Evolutionary conservation across 768 basidiomycete genomes (phyloP), one percentile per base, ranked within the genome.

Genomic region (Trametes cubensis): DNA sequence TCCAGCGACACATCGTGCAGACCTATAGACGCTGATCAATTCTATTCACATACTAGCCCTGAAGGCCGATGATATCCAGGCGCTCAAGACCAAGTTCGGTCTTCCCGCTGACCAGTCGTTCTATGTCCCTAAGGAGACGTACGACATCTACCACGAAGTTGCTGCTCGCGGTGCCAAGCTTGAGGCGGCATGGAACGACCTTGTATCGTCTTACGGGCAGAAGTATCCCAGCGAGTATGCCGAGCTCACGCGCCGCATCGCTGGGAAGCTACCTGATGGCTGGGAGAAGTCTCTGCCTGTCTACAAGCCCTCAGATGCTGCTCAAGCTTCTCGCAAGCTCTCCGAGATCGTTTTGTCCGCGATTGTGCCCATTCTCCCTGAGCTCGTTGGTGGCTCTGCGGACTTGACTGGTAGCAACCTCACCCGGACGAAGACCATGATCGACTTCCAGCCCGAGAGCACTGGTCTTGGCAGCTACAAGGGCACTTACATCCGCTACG

Each of bases 351-450:
- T 88, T 59, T 81, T 97, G 70, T 88, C 88, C 53, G 84, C 87
- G 52, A 79, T 97, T 66, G 83, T 84, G 55, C 83, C 88, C 60
- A 79, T 74, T 48, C 78, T 98, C 39, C 95, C 95, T 34, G 95
- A 98, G 57, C 82, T 97, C 60, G 60, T 92, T 30, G 93, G 94
- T 71, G 94, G 94, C 62, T 94, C 92, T 38, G 94, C 94, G 51
- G 94, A 95, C 78, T 77, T 95, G 75, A 95, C 94, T n/a, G 87
- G 92, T 59, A 90, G 87, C 74, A 96, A 95, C 79, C 80, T 95
- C 70, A 96, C 94, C 68, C 87, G 92, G 76, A 91, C 89, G 72
- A 93, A 93, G 79, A 78, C 76, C 58, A 83, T 83, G n/a, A 79
- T 86, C 62, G 95, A 98, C 78, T 96, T 98, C 88, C 95, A 98